Evolutionary conservation across 371 early-diverging fungal species (phyloP), one percentile per base, ranked within the genome.

Genomic region (Apophysomyces trapeziformis): DNA sequence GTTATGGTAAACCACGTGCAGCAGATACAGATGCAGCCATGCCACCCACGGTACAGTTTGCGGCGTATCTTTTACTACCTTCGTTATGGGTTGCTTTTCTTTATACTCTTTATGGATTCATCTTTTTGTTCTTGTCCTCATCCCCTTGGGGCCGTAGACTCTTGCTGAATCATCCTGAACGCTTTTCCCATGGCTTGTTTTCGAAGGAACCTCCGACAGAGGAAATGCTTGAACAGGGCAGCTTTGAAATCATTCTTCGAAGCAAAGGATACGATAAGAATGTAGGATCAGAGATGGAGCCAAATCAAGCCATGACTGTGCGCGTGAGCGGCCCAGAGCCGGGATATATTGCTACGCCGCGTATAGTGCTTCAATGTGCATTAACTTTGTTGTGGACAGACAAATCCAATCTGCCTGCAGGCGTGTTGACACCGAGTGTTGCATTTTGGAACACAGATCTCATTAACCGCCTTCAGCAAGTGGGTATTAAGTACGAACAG

Each of bases 341-440:
- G 57, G 89, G 85, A 9, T 87, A 89, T 72, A 78, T 82, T 36
- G 84, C 86, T n/a, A 89, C 89, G 2, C 86, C 87, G 58, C 82
- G 83, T 36, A 76, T 85, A 57, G 80, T 83, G 0, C 68, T 87
- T 26, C 88, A 87, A 67, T 81, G 83, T 41, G 87, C 87, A 18
- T 69, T 85, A 44, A 74, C 82, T 1, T 61, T 87, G 47, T 68
- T 86, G 43, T 18, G 45, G 9, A 11, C 35, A 21, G 54, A n/a
- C 16, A 50, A 50, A 21, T 26, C 54, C 9, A 50, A 65, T n/a
- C 65, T 85, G 7, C 85, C 86, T n/a, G 66, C 67, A n/a, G 90
- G 90, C 59, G 88, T 88, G 0, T 58, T 88, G 57, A 87, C 88
- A 0, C 87, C 90, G 7, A 74, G 82, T 41, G 76, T 80, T 1